These are phyloP conservation scores for Drosera spatulata DNA, from an alignment of 179 eudicot species.

Conservation along the genomic window DNA sequence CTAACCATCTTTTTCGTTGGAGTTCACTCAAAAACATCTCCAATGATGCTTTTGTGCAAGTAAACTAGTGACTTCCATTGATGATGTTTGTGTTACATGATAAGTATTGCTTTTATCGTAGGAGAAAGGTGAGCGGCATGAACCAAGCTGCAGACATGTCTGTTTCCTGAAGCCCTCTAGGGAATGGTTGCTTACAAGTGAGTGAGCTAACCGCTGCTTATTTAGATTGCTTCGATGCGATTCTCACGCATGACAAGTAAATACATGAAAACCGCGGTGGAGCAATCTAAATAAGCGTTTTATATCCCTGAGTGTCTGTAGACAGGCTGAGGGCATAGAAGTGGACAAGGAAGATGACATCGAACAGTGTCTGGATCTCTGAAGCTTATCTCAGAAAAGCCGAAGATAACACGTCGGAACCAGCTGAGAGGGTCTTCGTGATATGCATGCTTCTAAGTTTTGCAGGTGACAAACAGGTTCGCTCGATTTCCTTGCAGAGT, in stretches of 20 bases:
- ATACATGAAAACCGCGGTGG: constrained; percentile 8
- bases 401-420: constrained; percentile 57
- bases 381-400: constrained; percentile 56
- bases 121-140: too few relatives aligned
- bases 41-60: too few relatives aligned
- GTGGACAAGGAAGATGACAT: too few relatives aligned
- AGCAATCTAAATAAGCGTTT: constrained; percentile 7
- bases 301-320: constrained; percentile 25
- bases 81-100: too few relatives aligned
- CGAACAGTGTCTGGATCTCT: constrained; percentile 4
- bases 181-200: constrained; percentile 2
- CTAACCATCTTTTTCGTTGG: too few relatives aligned
- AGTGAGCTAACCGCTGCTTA: background rate
- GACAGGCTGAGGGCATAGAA: too few relatives aligned
- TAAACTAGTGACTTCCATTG: too few relatives aligned
- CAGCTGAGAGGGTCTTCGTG: constrained; percentile 78
- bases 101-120: too few relatives aligned
- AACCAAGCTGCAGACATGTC: too few relatives aligned
- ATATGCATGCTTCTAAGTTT: constrained; percentile 77
- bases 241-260: constrained; percentile 4
- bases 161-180: constrained; percentile 11
- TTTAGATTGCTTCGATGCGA: constrained; percentile 1
- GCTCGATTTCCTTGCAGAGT: too few relatives aligned
- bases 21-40: too few relatives aligned
- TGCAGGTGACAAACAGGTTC: constrained; percentile 72